Evolutionary conservation across 768 basidiomycete species (phyloP).

Genomic region (Rhizopogon salebrosus): DNA sequence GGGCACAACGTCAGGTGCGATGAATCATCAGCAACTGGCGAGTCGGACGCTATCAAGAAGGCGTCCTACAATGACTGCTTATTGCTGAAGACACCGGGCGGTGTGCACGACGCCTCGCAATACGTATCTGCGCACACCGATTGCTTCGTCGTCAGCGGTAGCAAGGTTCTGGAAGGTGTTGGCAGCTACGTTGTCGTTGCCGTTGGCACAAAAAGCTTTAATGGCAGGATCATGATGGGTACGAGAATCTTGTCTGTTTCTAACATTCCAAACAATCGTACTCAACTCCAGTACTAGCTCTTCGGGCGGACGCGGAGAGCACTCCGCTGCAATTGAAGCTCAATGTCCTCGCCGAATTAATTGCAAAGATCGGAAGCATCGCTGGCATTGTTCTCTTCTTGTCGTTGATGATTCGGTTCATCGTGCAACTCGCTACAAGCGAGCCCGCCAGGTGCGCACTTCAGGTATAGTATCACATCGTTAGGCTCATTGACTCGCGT

Average conservation of each 20-base stretch:
- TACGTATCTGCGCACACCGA: conserved; percentile 57
- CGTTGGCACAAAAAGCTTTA: conserved; percentile 89
- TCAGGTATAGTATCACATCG: too few species aligned
- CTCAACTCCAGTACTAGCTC: conserved; percentile 45
- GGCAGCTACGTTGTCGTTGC: conserved; percentile 90
- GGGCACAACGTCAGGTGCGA: conserved; percentile 96
- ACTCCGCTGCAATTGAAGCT: conserved; percentile 94
- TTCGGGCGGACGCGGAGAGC: conserved; percentile 80
- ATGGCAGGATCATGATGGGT: conserved; percentile 99
- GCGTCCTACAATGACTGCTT: conserved; percentile 71
- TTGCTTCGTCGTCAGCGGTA: conserved; percentile 90
- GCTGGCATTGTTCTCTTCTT: conserved; percentile 80
- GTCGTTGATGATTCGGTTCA: conserved; percentile 90
- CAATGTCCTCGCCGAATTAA: conserved; percentile 89
- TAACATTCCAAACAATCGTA: too few species aligned
- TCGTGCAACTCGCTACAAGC: conserved; percentile 73
- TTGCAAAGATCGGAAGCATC: conserved; percentile 83
- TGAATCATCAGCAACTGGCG: conserved; percentile 94
- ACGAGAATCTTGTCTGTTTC: conserved; percentile 15
- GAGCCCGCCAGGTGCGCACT: conserved; percentile 49
- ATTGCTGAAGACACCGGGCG: conserved; percentile 32
- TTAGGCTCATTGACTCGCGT: background rate
- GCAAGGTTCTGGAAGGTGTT: conserved; percentile 92
- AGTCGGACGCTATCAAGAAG: conserved; percentile 94
- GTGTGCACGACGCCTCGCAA: conserved; percentile 14